phyloP scores from a whole-genome alignment of 805 yeast species.

The Myxozyma neglecta region DNA sequence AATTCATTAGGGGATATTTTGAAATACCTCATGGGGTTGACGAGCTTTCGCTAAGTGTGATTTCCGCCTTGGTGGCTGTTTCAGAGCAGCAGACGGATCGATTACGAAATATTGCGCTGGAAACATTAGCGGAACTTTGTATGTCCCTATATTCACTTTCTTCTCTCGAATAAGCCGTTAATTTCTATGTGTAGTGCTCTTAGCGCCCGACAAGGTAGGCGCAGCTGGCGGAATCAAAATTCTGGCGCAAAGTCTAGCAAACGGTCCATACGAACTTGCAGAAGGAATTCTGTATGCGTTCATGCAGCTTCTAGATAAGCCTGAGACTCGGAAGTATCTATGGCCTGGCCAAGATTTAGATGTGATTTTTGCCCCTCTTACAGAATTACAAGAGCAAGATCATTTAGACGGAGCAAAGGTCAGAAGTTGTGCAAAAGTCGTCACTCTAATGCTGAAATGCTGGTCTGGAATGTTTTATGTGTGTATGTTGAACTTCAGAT shows the following conservation, averaged over 20 bases:
- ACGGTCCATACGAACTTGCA: slow-evolving; percentile 53
- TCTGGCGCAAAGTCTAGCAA: slow-evolving; percentile 51
- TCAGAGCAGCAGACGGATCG: slow-evolving; percentile 57
- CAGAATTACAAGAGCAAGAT: slow-evolving; percentile 56
- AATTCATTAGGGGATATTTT: slow-evolving; percentile 62
- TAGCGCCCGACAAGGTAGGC: slow-evolving; percentile 47
- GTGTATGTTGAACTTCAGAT: slow-evolving; percentile 55
- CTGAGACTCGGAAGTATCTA: slow-evolving; percentile 53
- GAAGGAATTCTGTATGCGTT: slow-evolving; percentile 50
- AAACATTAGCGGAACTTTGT: slow-evolving; percentile 52
- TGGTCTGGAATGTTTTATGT: slow-evolving; percentile 72
- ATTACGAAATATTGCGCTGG: slow-evolving; percentile 52
- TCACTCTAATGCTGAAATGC: slow-evolving; percentile 62
- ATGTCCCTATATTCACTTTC: neutral
- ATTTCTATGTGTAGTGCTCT: slow-evolving; percentile 40
- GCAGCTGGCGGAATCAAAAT: slow-evolving; percentile 50
- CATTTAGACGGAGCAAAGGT: slow-evolving; percentile 55
- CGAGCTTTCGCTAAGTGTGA: slow-evolving; percentile 59
- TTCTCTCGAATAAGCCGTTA: neutral
- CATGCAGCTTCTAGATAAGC: slow-evolving; percentile 57
- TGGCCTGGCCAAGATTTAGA: slow-evolving; percentile 64
- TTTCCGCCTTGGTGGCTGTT: slow-evolving; percentile 64
- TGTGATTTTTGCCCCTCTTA: slow-evolving; percentile 64
- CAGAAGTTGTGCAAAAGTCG: slow-evolving; percentile 58
- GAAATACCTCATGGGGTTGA: slow-evolving; percentile 55